These are phyloP conservation scores for Aegilops sharonensis DNA, from an alignment of 176 grass and related monocot species.

Conservation along the genomic window DNA sequence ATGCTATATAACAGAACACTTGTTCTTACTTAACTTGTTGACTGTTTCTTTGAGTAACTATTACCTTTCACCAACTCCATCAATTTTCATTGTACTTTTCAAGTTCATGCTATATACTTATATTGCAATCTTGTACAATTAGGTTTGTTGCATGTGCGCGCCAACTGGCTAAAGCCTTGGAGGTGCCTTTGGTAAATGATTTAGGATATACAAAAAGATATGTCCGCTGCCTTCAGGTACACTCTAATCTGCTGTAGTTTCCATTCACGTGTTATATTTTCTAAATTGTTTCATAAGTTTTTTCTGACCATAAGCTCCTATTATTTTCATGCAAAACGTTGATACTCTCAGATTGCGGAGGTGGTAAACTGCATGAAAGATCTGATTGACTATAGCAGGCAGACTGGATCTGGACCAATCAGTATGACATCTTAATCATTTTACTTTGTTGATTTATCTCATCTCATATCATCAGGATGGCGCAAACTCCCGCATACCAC, in stretches of 20 bases:
- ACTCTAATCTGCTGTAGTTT: background rate
- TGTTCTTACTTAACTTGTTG: background rate
- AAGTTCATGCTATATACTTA: background rate
- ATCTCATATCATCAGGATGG: background rate
- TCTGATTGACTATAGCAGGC: slow-evolving; percentile 93
- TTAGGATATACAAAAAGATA: slow-evolving; percentile 99
- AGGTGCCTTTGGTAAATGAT: slow-evolving; percentile 98
- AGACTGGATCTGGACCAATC: slow-evolving; percentile 84
- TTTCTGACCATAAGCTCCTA: slow-evolving; percentile 14
- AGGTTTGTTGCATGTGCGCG: slow-evolving; percentile 90
- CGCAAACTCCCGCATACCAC: background rate
- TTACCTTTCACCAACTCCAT: background rate
- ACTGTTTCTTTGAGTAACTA: background rate
- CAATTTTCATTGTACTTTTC: background rate
- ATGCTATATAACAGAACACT: background rate
- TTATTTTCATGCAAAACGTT: slow-evolving; percentile 14
- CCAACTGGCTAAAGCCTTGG: slow-evolving; percentile 86
- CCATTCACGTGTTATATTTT: slow-evolving; percentile 5
- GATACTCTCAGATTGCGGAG: slow-evolving; percentile 76
- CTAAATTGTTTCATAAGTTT: background rate
- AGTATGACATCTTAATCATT: slow-evolving; percentile 39
- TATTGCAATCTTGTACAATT: slow-evolving; percentile 34
- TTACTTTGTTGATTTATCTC: background rate
- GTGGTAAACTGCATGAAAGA: slow-evolving; percentile 99
- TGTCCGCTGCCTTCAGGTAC: slow-evolving; percentile 97